These are phyloP conservation scores for Backusella tuberculispora DNA, from an alignment of 192 early-diverging fungal species.

Conservation along the genomic window DNA sequence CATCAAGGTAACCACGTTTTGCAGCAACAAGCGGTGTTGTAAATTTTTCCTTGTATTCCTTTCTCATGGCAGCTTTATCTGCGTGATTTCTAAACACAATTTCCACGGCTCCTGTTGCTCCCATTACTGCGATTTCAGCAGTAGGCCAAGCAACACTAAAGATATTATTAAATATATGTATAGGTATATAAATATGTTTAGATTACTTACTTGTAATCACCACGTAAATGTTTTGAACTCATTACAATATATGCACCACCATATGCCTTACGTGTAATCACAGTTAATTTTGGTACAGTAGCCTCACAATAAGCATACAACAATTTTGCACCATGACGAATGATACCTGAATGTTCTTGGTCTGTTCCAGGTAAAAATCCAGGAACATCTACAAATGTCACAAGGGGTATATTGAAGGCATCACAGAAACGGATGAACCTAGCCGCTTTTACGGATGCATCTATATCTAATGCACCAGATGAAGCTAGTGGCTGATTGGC, in stretches of 20 bases:
- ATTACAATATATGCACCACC: constrained; percentile 98
- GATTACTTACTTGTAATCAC: constrained; percentile 63
- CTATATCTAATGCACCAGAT: constrained; percentile 95
- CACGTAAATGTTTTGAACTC: constrained; percentile 94
- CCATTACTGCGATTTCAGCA: constrained; percentile 99
- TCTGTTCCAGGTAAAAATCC: constrained; percentile 94
- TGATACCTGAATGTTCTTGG: constrained; percentile 96
- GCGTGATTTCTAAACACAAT: constrained; percentile 86
- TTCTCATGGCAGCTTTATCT: constrained; percentile 69
- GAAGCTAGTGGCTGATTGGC: constrained; percentile 96
- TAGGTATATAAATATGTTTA: background rate
- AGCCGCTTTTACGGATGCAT: constrained; percentile 93
- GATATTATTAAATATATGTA: background rate
- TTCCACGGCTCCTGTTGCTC: constrained; percentile 95
- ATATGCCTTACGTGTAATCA: constrained; percentile 96
- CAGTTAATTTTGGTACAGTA: constrained; percentile 94
- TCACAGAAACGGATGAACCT: constrained; percentile 97
- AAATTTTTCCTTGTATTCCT: constrained; percentile 90
- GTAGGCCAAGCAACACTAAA: constrained; percentile 91
- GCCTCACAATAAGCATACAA: constrained; percentile 97
- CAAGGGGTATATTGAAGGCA: constrained; percentile 92
- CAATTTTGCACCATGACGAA: constrained; percentile 95
- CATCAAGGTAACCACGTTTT: constrained; percentile 84
- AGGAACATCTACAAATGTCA: constrained; percentile 96
- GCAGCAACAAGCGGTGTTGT: constrained; percentile 95